Evolutionary conservation across 306 rosid genomes (phyloP).

Genomic region (Begonia fuchsioides): DNA sequence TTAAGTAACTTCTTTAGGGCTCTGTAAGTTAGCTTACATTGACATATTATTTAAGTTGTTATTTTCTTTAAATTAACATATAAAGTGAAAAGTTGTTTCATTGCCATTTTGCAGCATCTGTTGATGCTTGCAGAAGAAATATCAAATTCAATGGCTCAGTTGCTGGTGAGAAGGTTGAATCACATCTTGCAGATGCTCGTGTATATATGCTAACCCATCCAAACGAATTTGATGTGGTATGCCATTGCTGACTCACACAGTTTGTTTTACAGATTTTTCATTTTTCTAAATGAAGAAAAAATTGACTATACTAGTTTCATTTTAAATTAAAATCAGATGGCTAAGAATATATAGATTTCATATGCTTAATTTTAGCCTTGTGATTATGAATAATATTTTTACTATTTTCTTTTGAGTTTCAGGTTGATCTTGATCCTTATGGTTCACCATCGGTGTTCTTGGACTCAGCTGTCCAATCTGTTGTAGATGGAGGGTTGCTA

Average conservation of each 20-base stretch:
- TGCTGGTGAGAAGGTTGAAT: slow-evolving; percentile 74
- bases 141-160: slow-evolving; percentile 94
- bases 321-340: too few species aligned
- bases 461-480: slow-evolving; percentile 95
- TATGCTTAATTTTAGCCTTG: not conserved
- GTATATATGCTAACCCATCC: slow-evolving; percentile 91
- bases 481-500: slow-evolving; percentile 88
- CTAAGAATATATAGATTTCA: too few species aligned
- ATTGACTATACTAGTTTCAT: too few species aligned
- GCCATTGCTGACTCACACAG: slow-evolving; percentile 5
- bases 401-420: slow-evolving; percentile 13
- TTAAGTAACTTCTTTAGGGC: too few species aligned
- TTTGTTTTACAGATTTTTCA: too few species aligned
- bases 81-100: slow-evolving; percentile 7
- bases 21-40: too few species aligned
- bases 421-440: slow-evolving; percentile 99
- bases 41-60: too few species aligned
- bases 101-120: slow-evolving; percentile 43
- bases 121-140: slow-evolving; percentile 90
- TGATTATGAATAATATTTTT: not conserved
- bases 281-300: too few species aligned
- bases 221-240: slow-evolving; percentile 87
- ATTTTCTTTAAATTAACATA: slow-evolving; percentile 6
- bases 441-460: slow-evolving; percentile 92
- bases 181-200: slow-evolving; percentile 93